Evolutionary conservation across 768 basidiomycete genomes (phyloP), one percentile per base, ranked within the genome.

Genomic region (Suillus bovinus): DNA sequence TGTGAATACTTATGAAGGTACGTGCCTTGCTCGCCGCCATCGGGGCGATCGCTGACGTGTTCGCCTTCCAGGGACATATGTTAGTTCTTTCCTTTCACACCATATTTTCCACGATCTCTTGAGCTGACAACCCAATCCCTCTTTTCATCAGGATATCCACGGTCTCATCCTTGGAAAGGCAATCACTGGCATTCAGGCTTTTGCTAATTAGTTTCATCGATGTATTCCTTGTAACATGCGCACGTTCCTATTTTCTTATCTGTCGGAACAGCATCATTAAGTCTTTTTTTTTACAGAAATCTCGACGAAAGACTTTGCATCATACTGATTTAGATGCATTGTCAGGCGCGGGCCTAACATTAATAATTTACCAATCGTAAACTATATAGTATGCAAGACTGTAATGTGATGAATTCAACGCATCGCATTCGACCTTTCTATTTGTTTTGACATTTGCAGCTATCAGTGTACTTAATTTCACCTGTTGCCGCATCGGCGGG

Each of bases 1-100:
- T n/a, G 89, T 94, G 9, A 95, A 95, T 68, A 98, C 95, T 0
- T 97, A 97, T 71, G 95, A 97, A 81, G 95, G 93, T 82, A 72
- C 34, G 79, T 62, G 65, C 38, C 60, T 60, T 44, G 47, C 53
- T 58, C 46, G 41, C 50, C 31, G 20, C 53, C 59, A 5, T 27
- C 17, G 31, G 16, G 4, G 8, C 17, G 14, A 36, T 52, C 49
- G 50, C 61, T 67, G 29, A 55, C 58, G 57, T 53, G 41, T 46
- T 49, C 52, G 44, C 31, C 58, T 20, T 63, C 24, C 58, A 87
- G 86, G 87, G 60, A 89, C 87, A 47, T 78, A 89, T 69, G 86
- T 87, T 68, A 64, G 84, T 74, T 31, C 64, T 29, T 52, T 9
- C 59, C 27, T 52, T 50, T 44, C 34, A 24, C 54, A 17, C 14